Evolutionary conservation across 768 basidiomycete genomes (phyloP).

Genomic region (Gyrodon lividus): DNA sequence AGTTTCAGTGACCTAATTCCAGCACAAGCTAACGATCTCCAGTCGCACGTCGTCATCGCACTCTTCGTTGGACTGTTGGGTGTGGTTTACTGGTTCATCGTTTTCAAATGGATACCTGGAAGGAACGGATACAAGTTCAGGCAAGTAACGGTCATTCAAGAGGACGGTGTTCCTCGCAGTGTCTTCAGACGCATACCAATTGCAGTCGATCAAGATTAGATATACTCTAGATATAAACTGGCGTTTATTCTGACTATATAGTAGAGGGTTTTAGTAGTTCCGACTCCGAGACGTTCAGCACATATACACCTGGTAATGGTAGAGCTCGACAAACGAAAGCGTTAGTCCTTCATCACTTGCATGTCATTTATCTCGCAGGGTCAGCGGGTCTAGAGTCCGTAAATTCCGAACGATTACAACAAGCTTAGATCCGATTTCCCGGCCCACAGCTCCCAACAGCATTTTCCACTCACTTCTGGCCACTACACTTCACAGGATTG

Average conservation of each 20-base stretch:
- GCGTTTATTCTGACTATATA: no score
- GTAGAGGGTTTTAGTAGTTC: no score
- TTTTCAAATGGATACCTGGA: slow-evolving; percentile 49
- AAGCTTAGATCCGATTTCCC: slow-evolving; percentile 6
- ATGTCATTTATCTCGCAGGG: no score
- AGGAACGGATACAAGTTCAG: slow-evolving; percentile 48
- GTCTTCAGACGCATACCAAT: slow-evolving; percentile 44
- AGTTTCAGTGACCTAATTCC: not conserved
- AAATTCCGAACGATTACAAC: slow-evolving; percentile 4
- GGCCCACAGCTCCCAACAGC: slow-evolving; percentile 3
- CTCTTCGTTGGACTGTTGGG: slow-evolving; percentile 49
- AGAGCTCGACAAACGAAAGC: no score
- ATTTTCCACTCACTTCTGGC: slow-evolving; percentile 17
- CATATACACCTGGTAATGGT: not conserved
- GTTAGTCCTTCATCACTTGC: no score
- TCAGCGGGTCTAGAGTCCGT: slow-evolving; percentile 2
- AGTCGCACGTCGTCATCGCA: slow-evolving; percentile 53
- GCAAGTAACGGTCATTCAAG: slow-evolving; percentile 46
- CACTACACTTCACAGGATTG: slow-evolving; percentile 24
- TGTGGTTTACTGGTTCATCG: slow-evolving; percentile 55
- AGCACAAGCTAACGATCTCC: not conserved
- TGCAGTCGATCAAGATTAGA: no score
- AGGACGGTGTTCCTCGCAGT: slow-evolving; percentile 58
- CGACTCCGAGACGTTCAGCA: not conserved
- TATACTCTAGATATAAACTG: no score